phyloP scores from a whole-genome alignment of 2,329 filamentous ascomycete species.

The Ophiognomonia clavigignenti-juglandacearum region DNA sequence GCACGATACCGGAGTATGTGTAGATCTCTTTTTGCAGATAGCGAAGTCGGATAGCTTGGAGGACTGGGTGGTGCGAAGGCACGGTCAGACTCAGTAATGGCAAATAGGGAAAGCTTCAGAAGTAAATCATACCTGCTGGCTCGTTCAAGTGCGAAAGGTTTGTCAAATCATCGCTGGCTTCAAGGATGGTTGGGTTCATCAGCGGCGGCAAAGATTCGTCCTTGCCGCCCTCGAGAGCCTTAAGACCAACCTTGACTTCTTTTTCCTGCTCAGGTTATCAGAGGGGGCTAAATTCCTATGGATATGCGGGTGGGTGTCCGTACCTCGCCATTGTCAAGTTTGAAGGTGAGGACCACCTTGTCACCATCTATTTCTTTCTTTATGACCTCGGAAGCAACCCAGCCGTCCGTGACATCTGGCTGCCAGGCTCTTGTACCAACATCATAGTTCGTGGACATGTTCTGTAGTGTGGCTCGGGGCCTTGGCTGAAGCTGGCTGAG shows the following conservation, averaged over 20 bases:
- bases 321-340: conserved; percentile 91
- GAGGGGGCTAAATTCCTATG: too few relatives aligned
- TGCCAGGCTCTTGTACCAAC: conserved; percentile 98
- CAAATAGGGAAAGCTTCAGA: not conserved
- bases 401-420: conserved; percentile 91
- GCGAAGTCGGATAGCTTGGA: conserved; percentile 95
- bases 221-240: conserved; percentile 71
- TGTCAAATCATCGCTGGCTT: conserved; percentile 96
- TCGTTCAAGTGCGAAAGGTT: conserved; percentile 98
- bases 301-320: conserved; percentile 3
- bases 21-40: conserved; percentile 99
- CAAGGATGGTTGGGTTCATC: conserved; percentile 97
- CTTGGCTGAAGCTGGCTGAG: not conserved
- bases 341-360: conserved; percentile 83
- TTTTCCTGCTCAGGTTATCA: conserved; percentile 55
- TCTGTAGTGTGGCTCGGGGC: conserved; percentile 10
- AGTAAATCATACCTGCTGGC: conserved; percentile 69
- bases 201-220: conserved; percentile 79
- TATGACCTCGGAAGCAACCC: conserved; percentile 92
- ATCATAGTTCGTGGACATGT: conserved; percentile 92
- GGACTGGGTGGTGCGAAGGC: conserved; percentile 56
- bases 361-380: conserved; percentile 79
- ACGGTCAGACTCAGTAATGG: conserved; percentile 20
- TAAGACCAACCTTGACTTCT: conserved; percentile 69
- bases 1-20: conserved; percentile 97